Evolutionary conservation across 2,329 filamentous ascomycete species (phyloP), one percentile per base, ranked within the genome.

Genomic region (Penicillium sp.): DNA sequence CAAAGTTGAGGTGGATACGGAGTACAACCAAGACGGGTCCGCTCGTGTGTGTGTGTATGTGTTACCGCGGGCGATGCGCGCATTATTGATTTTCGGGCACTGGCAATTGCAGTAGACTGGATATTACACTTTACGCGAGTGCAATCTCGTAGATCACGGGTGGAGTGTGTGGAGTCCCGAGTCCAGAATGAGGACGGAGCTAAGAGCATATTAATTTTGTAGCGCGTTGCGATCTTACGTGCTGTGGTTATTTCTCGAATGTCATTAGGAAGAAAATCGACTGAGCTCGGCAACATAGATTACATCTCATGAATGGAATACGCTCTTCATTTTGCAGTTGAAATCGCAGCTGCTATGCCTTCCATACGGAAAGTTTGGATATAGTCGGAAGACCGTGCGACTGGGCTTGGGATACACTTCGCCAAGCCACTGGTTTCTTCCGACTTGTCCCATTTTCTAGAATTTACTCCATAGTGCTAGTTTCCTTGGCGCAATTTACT

Each of bases 11-110:
- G 47, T 41, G 41, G 48, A 7, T 38, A 23, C 23, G 23, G 23
- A 23, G 16, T 23, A 29, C 47, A 26, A 42, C 7, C 29, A 34
- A n/a, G 23, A 23, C 23, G 27, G 39, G n/a, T 29, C 34, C 34
- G 34, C 19, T 11, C 42, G 42, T 11, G 30, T 34, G 30, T 34
- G 30, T 30, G 29, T 19, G 16, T 43, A 10, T 27, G 30, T 47
- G 49, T 19, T 26, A 32, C 49, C 27, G 23, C 23, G 5, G 23
- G 23, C 23, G 18, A 51, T 23, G 35, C 29, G 41, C 44, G 11
- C 39, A 43, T 43, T 49, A 39, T 53, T 53, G 51, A 36, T 50
- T 53, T 53, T 36, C 23, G 39, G 46, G 51, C 45, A 53, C 29
- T 35, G 36, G 23, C 19, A 16, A 26, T 19, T 43, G 45, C 45